Conservation (phyloP, 768 basidiomycete species). For the Zangia roseola region DNA sequence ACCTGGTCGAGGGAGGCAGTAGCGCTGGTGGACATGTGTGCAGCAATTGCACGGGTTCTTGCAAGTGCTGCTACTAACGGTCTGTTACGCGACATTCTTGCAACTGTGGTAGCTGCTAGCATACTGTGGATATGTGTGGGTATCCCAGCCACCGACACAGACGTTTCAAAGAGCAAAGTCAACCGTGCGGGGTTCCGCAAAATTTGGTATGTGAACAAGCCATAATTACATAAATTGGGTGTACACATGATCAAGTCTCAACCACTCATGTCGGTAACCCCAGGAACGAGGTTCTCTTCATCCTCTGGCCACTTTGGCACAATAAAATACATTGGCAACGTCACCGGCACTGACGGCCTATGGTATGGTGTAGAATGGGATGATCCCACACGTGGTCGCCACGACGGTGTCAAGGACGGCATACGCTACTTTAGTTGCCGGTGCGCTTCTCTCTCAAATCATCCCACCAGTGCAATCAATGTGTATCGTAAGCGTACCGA, state of each 20-base stretch:
- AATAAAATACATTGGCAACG: constrained; percentile 63
- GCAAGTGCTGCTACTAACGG: constrained; percentile 26
- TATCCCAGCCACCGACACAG: not conserved
- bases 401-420: constrained; percentile 79
- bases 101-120: constrained; percentile 24
- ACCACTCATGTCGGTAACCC: constrained; percentile 26
- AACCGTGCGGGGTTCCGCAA: constrained; percentile 6
- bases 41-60: constrained; percentile 31
- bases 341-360: constrained; percentile 58
- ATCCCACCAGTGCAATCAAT: constrained; percentile 8
- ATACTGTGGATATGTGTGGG: constrained; percentile 19
- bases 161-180: not conserved
- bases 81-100: constrained; percentile 31
- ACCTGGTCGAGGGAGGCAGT: constrained; percentile 26
- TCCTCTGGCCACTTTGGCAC: constrained; percentile 58
- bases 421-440: constrained; percentile 75
- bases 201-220: constrained; percentile 7
- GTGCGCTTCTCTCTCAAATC: constrained; percentile 40
- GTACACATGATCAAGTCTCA: constrained; percentile 8
- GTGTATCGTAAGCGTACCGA: constrained; percentile 45
- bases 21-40: constrained; percentile 34
- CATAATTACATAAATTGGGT: constrained; percentile 19
- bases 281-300: constrained; percentile 55
- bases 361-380: constrained; percentile 99
- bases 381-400: constrained; percentile 78